Evolutionary conservation across 1,284 basidiomycete species (phyloP), one percentile per base, ranked within the genome.

Genomic region (Naganishia albida): DNA sequence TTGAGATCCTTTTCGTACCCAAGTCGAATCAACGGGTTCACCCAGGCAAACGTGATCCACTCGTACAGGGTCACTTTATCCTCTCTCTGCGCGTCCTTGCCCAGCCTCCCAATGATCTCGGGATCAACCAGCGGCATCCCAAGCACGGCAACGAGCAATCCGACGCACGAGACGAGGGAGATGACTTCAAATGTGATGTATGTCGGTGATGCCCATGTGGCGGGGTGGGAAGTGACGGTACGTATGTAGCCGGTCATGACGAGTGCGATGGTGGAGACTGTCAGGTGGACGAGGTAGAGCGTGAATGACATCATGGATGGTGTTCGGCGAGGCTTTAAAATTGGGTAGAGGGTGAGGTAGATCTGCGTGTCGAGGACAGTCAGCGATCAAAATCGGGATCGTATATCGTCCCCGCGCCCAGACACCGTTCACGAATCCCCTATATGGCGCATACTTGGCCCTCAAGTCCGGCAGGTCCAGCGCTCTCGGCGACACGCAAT

Each of bases 31-130:
- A 91, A 80, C 0, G 87, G 85, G 71, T 86, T 84, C 51, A 92
- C 83, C 80, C 90, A 93, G 1, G 84, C 83, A 75, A 91, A 91
- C 1, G 84, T 86, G 59, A 85, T 81, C 88, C 90, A 91, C n/a
- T 85, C 81, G 84, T 86, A 88, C 16, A 92, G 79, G n/a, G 83
- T 86, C 48, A 86, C 87, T 64, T 83, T 80, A 73, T 92, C 90
- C 75, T 93, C 90, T 3, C 87, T n/a, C 43, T 64, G 57, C 0
- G 50, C 49, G 26, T 63, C 54, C 18, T 54, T 68, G 55, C 74
- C 74, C 54, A 76, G 63, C 34, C 69, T 62, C 0, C 71, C 70
- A 6, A 77, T 69, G 7, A 71, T 69, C 12, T 72, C 66, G 3
- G 75, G 72, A 8, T 73, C 68, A 16, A 70, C 71, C n/a, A 76